Conservation (phyloP, 2,329 filamentous ascomycete species). For the Chaetothyriales sp. region DNA sequence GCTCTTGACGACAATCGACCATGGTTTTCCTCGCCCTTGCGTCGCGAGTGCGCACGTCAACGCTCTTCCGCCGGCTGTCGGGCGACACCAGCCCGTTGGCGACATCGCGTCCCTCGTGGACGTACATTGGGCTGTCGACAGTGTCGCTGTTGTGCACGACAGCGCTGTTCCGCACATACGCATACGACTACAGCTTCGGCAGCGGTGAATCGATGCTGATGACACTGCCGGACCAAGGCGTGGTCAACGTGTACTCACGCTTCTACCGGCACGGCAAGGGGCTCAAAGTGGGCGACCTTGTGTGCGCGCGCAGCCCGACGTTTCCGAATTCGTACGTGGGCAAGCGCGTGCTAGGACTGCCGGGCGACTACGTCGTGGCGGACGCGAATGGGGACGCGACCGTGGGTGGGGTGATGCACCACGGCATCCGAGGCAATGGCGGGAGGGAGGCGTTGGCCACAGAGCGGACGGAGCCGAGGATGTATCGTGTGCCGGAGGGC, state of each 20-base stretch:
- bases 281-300: constrained; percentile 66
- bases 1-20: background rate
- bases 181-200: background rate
- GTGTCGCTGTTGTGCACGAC: background rate
- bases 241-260: constrained; percentile 50
- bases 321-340: constrained; percentile 48
- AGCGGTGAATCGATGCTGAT: constrained; percentile 77
- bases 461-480: constrained; percentile 21
- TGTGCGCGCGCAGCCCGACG: constrained; percentile 64
- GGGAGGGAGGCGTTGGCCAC: constrained; percentile 11
- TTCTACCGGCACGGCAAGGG: constrained; percentile 54
- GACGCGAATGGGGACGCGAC: constrained; percentile 22
- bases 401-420: constrained; percentile 9
- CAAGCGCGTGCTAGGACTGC: constrained; percentile 68
- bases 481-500: constrained; percentile 59
- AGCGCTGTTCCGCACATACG: background rate
- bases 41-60: background rate
- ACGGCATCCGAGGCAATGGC: constrained; percentile 5
- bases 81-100: background rate
- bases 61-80: background rate
- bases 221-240: constrained; percentile 55
- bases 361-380: constrained; percentile 42
- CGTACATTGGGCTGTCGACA: background rate
- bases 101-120: background rate
- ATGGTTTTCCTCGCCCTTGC: background rate